Base-by-base conservation (phyloP, 495 filamentous ascomycete species). In the Trypethelium eluteriae region DNA sequence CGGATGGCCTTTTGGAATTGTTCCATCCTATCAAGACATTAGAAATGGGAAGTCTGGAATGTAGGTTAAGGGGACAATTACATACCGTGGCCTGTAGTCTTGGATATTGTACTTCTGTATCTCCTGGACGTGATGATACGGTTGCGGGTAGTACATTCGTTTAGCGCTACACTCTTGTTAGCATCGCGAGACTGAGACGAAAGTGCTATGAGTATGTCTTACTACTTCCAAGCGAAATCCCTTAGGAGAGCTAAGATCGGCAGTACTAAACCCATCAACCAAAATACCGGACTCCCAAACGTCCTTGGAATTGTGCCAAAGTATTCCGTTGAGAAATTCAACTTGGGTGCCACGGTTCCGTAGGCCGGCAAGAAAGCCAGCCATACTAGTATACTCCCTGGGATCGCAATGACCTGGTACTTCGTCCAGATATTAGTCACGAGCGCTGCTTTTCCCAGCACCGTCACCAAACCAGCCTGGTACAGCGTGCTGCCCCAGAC, bases 21-120 rank as follows among this genome's bases (percentile, higher is more conserved):
- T 76, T 99, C 94, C 94, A 99, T 99, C 47, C 89, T 91, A 68
- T 72, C 46, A 7, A 4, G 18, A 11, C 14, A 36, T 62, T 44
- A 62, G 12, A 18, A 47, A 56, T 50, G 18, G 5, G 7, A 35
- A 61, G 66, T 39, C 18, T 44, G 0, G 50, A 39, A 49, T 57
- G 39, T 53, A 57, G 34, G 44, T 49, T 18, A 12, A 38, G 34
- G 36, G n/a, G 25, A 47, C 50, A n/a, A 64, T 64, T 69, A 73
- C 79, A 64, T 84, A 89, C 84, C 93, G 82, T 50, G 94, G 94
- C 68, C 95, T 84, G 76, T 99, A 99, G 79, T 99, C 95, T 77
- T 98, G 95, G 64, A 99, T 95, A 72, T 99, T 99, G 80, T 96
- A 99, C 78, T 99, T 99, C 77, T 99, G 95, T 70, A 99, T 99